Evolutionary conservation across 2,329 filamentous ascomycete genomes (phyloP), one percentile per base, ranked within the genome.

Genomic region (Diaporthe helianthi): DNA sequence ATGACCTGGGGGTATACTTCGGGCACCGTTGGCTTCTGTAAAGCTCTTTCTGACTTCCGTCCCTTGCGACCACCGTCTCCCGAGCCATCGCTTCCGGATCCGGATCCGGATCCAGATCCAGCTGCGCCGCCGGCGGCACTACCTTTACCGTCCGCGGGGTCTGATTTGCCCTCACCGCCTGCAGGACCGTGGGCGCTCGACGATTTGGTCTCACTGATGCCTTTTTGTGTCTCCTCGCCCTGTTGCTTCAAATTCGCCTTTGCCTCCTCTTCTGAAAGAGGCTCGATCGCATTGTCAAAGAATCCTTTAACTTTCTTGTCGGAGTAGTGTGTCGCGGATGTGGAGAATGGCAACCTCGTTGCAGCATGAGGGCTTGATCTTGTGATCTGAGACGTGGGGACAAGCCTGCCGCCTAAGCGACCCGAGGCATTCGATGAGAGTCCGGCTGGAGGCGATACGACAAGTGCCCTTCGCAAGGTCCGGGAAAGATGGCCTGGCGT

Each of bases 1-100:
- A 99, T 93, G 67, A 99, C 94, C 79, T 98, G 96, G 4, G 96
- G 96, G 79, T 99, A 99, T 52, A 98, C 90, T 71, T 99, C 96
- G 17, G 96, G 96, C 17, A 98, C 92, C 3, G 91, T 89, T 1
- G 94, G 92, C 81, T 98, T 98, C 75, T 93, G 89, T 47, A 98
- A 85, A 29, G 92, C 90, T 76, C 89, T 90, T 71, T 96, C 93
- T 41, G 89, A 86, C 77, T 92, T 94, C 73, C 89, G 87, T 67
- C 93, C 90, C 76, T 89, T 92, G 80, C 89, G 91, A 61, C 91
- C 89, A 29, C 90, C 87, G 74, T 90, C 89, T 47, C 87, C 84
- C 3, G 84, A 80, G 12, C 87, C 86, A 73, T 91, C 89, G 67
- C 85, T 85, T 19, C 85, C 82, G 51, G 79, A 76, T 29, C 78